Evolutionary conservation across 345 rosid genomes (phyloP).

Genomic region (Arabis alpina): DNA sequence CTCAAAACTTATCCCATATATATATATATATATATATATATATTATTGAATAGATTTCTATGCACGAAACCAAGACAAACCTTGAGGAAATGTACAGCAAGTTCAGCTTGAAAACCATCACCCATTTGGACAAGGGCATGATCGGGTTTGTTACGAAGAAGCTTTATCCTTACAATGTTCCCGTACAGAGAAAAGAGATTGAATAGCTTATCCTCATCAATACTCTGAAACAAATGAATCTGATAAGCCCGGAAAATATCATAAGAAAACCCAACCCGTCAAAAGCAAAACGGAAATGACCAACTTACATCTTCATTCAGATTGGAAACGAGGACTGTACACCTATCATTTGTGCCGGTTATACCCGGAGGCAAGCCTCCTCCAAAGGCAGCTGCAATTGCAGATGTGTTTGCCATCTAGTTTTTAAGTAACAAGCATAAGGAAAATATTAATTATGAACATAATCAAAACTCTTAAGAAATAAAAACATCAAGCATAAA

Average conservation of each 20-base stretch:
- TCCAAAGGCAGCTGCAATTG: slow-evolving; percentile 95
- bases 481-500: not conserved
- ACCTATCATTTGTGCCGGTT: slow-evolving; percentile 93
- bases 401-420: slow-evolving; percentile 90
- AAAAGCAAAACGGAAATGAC: not conserved
- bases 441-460: not conserved
- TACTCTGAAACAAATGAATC: slow-evolving; percentile 53
- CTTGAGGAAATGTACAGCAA: slow-evolving; percentile 96
- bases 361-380: slow-evolving; percentile 97
- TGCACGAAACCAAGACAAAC: slow-evolving; percentile 42
- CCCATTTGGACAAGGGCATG: slow-evolving; percentile 99
- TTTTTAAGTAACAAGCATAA: slow-evolving; percentile 26
- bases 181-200: slow-evolving; percentile 95
- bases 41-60: not conserved
- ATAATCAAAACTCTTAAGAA: not conserved
- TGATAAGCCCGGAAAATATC: slow-evolving; percentile 24
- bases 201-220: slow-evolving; percentile 95
- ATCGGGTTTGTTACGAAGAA: slow-evolving; percentile 95
- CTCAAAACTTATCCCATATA: not conserved
- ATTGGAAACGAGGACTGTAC: slow-evolving; percentile 87
- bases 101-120: slow-evolving; percentile 96
- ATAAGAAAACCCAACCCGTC: slow-evolving; percentile 8
- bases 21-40: not conserved
- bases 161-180: slow-evolving; percentile 88
- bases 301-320: slow-evolving; percentile 84